These are phyloP conservation scores for Pyrenochaeta sp. DNA, from an alignment of 2,329 filamentous ascomycete species.

Conservation along the genomic window DNA sequence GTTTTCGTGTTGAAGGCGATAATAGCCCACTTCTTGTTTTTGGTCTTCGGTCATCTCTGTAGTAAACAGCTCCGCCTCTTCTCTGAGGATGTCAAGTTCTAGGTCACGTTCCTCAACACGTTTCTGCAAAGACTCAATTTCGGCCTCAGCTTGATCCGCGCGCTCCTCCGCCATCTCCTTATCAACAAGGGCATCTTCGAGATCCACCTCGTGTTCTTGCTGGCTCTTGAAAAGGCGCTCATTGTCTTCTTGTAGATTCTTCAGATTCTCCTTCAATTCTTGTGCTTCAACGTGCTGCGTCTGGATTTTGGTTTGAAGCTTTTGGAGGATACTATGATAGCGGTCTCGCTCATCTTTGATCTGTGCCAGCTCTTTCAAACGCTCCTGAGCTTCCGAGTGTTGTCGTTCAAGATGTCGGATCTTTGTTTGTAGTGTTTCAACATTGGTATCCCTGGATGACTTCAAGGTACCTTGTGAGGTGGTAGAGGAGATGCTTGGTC, in stretches of 20 bases:
- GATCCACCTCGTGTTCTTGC: constrained; percentile 82
- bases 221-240: constrained; percentile 76
- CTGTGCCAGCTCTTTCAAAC: constrained; percentile 79
- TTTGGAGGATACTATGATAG: constrained; percentile 86
- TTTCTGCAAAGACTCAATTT: constrained; percentile 78
- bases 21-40: constrained; percentile 83
- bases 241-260: constrained; percentile 75
- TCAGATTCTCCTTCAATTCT: constrained; percentile 78
- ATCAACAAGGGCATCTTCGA: constrained; percentile 89
- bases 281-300: constrained; percentile 81
- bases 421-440: constrained; percentile 90
- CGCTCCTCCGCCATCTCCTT: constrained; percentile 97
- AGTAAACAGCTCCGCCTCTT: constrained; percentile 85
- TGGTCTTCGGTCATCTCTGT: constrained; percentile 90
- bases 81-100: constrained; percentile 84
- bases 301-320: constrained; percentile 88
- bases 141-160: constrained; percentile 80
- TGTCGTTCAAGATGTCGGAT: constrained; percentile 88
- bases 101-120: constrained; percentile 85
- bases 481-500: constrained; percentile 27
- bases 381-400: constrained; percentile 82
- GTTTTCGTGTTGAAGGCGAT: constrained; percentile 91
- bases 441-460: constrained; percentile 43
- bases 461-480: constrained; percentile 18
- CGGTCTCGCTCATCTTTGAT: constrained; percentile 79